Evolutionary conservation across 768 basidiomycete genomes (phyloP).

Genomic region (Leccinum incarnatum): DNA sequence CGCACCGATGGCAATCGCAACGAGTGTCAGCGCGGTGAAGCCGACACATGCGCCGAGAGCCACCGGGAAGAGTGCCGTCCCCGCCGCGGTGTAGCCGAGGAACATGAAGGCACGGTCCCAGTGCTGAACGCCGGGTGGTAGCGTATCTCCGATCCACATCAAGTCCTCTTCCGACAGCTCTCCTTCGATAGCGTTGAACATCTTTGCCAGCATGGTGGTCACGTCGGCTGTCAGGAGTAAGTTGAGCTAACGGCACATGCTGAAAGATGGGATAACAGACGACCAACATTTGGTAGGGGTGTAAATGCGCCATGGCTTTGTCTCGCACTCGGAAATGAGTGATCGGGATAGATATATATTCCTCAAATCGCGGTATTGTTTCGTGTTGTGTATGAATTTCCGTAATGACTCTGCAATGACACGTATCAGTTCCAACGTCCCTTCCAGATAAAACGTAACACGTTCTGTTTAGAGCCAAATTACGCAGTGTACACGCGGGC

Average conservation of each 20-base stretch:
- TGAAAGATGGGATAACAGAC: not conserved
- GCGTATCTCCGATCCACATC: conserved; percentile 15
- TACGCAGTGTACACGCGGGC: conserved; percentile 23
- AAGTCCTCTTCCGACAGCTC: conserved; percentile 19
- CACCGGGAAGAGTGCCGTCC: conserved; percentile 6
- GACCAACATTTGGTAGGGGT: not conserved
- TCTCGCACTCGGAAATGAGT: not conserved
- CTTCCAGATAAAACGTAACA: not conserved
- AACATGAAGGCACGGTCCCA: conserved; percentile 4
- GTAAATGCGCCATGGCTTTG: not conserved
- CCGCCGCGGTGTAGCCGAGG: not conserved
- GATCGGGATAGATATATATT: not conserved
- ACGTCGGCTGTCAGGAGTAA: conserved; percentile 13
- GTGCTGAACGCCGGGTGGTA: conserved; percentile 19
- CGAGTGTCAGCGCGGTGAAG: not conserved
- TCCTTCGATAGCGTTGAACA: conserved; percentile 18
- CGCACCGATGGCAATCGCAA: not conserved
- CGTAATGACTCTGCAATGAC: not conserved
- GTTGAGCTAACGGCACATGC: not conserved
- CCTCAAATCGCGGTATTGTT: not conserved
- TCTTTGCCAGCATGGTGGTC: conserved; percentile 15
- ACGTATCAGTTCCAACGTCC: not conserved
- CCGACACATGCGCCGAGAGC: conserved; percentile 15
- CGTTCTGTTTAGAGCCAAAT: conserved; percentile 18
- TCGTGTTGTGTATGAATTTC: not conserved